Conservation (phyloP, 2,329 filamentous ascomycete genomes). For the Juglanconis oblonga region DNA sequence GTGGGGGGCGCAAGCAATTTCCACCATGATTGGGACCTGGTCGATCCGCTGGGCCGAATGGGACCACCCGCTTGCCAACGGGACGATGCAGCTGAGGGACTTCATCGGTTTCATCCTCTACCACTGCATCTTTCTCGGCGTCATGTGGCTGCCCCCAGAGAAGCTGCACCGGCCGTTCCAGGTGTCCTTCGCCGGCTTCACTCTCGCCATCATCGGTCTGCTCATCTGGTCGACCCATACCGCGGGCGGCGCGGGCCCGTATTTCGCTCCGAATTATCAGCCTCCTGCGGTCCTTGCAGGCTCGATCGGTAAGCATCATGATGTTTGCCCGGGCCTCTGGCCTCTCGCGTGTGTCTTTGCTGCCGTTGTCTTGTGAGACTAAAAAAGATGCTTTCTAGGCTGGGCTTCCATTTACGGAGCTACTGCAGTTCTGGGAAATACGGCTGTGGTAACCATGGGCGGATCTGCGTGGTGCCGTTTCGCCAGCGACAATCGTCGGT, state of each 20-base stretch:
- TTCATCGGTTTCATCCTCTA: slow-evolving; percentile 11
- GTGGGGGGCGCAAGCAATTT: slow-evolving; percentile 10
- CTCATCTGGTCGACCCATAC: slow-evolving; percentile 10
- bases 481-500: background rate
- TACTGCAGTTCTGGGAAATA: slow-evolving; percentile 8
- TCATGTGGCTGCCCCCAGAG: slow-evolving; percentile 13
- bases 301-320: slow-evolving; percentile 4
- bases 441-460: slow-evolving; percentile 9
- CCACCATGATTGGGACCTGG: slow-evolving; percentile 11
- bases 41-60: slow-evolving; percentile 1
- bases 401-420: slow-evolving; percentile 10
- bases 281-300: slow-evolving; percentile 8
- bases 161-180: slow-evolving; percentile 9
- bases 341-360: no score
- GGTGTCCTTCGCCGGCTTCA: slow-evolving; percentile 5
- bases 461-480: slow-evolving; percentile 11
- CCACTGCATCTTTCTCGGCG: slow-evolving; percentile 1
- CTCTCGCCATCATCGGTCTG: slow-evolving; percentile 2
- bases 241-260: slow-evolving; percentile 2
- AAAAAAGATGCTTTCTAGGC: background rate
- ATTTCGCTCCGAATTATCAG: slow-evolving; percentile 3
- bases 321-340: background rate
- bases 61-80: slow-evolving; percentile 2
- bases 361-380: background rate
- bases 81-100: slow-evolving; percentile 10